Conservation (phyloP, 169 alveolate species). For the Plasmodium adleri region DNA sequence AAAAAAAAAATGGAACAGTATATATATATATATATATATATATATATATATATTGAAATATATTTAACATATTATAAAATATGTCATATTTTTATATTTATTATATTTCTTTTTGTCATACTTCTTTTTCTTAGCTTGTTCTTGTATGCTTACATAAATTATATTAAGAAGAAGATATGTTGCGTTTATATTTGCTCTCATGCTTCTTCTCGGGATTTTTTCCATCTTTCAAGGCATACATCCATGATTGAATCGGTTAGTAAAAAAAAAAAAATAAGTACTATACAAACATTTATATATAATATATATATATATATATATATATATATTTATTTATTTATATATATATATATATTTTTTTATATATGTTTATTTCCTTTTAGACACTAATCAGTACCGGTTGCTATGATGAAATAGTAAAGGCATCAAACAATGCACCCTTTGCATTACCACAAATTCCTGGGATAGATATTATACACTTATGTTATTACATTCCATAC, state of each 20-base stretch:
- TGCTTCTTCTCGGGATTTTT: constrained; percentile 78
- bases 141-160: constrained; percentile 81
- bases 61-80: not conserved
- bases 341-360: not conserved
- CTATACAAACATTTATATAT: too few species aligned
- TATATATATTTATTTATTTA: not conserved
- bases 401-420: constrained; percentile 77
- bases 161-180: constrained; percentile 65
- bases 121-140: constrained; percentile 67
- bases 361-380: not conserved
- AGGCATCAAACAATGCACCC: constrained; percentile 75
- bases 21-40: not conserved
- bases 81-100: not conserved
- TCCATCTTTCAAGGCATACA: constrained; percentile 80
- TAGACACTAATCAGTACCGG: constrained; percentile 79
- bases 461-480: constrained; percentile 54
- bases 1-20: not conserved
- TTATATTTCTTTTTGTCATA: not conserved
- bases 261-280: constrained; percentile 12
- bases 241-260: constrained; percentile 77
- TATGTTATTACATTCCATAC: constrained; percentile 72
- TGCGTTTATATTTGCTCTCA: constrained; percentile 78
- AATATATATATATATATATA: not conserved
- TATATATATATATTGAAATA: not conserved
- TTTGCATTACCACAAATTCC: constrained; percentile 71